These are phyloP conservation scores for Saccharomycopsis olivae DNA, from an alignment of 805 yeast species.

Conservation along the genomic window DNA sequence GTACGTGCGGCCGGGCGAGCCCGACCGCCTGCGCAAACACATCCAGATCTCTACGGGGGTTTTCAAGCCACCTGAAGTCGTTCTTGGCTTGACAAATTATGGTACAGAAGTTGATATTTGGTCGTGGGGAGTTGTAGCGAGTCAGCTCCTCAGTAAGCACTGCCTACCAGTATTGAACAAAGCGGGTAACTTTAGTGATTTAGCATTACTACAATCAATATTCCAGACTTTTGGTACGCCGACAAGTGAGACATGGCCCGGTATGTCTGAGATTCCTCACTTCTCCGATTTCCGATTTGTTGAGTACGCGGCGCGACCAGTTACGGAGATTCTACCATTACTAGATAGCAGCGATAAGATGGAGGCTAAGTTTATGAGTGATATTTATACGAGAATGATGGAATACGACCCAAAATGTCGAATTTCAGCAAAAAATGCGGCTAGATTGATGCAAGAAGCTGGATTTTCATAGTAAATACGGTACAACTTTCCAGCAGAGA, in stretches of 20 bases:
- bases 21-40: too few species aligned
- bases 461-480: too few species aligned
- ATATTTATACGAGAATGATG: slow-evolving; percentile 27
- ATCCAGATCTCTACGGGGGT: slow-evolving; percentile 42
- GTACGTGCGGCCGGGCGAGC: too few species aligned
- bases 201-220: slow-evolving; percentile 44
- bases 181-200: slow-evolving; percentile 38
- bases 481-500: too few species aligned
- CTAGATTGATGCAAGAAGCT: too few species aligned
- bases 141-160: slow-evolving; percentile 36
- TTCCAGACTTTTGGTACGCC: slow-evolving; percentile 59
- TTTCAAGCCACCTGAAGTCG: slow-evolving; percentile 66
- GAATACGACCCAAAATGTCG: slow-evolving; percentile 29
- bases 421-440: slow-evolving; percentile 23
- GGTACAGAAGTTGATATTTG: slow-evolving; percentile 54
- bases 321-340: slow-evolving; percentile 26
- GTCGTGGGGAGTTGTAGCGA: slow-evolving; percentile 55
- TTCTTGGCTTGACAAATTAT: slow-evolving; percentile 50
- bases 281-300: slow-evolving; percentile 27
- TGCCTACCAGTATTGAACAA: slow-evolving; percentile 29
- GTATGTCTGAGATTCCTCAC: slow-evolving; percentile 28
- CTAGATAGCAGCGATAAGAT: not conserved
- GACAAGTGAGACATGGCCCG: slow-evolving; percentile 31
- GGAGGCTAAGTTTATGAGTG: not conserved
- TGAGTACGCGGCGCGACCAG: slow-evolving; percentile 20